These are phyloP conservation scores for Xerocomus potaroensis DNA, from an alignment of 768 basidiomycete genomes.

Conservation along the genomic window DNA sequence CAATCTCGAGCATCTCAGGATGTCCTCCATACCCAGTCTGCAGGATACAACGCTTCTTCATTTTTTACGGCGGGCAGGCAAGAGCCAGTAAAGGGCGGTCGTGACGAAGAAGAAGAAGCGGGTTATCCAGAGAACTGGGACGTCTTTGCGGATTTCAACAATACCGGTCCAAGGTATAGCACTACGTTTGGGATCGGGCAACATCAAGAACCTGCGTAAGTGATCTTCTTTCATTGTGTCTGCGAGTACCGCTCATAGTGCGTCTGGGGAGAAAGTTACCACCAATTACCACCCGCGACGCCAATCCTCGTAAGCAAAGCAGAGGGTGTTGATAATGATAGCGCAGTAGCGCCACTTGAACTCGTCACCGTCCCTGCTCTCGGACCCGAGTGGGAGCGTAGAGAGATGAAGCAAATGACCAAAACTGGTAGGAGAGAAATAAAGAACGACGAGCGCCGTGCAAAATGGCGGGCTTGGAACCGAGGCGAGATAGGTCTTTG, in stretches of 20 bases:
- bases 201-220: constrained; percentile 45
- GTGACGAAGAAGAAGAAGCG: constrained; percentile 60
- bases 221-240: constrained; percentile 6
- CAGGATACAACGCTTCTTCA: constrained; percentile 71
- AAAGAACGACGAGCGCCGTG: constrained; percentile 46
- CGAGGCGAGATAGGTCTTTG: constrained; percentile 77
- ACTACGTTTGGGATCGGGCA: constrained; percentile 47
- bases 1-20: constrained; percentile 44
- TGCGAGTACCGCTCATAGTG: constrained; percentile 5
- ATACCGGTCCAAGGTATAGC: constrained; percentile 75
- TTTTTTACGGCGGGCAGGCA: constrained; percentile 66
- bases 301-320: constrained; percentile 27
- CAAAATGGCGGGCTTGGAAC: constrained; percentile 72
- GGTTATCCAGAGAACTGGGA: constrained; percentile 57
- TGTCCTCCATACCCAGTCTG: constrained; percentile 44
- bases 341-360: constrained; percentile 56
- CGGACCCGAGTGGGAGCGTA: constrained; percentile 83
- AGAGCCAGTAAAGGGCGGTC: constrained; percentile 75
- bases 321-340: constrained; percentile 35
- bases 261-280: constrained; percentile 33
- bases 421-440: constrained; percentile 64
- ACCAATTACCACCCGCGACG: constrained; percentile 34
- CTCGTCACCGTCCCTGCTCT: constrained; percentile 90
- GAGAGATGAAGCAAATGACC: constrained; percentile 75
- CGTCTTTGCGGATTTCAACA: constrained; percentile 88